Evolutionary conservation across 768 basidiomycete species (phyloP), one percentile per base, ranked within the genome.

Genomic region (Pisolithus albus): DNA sequence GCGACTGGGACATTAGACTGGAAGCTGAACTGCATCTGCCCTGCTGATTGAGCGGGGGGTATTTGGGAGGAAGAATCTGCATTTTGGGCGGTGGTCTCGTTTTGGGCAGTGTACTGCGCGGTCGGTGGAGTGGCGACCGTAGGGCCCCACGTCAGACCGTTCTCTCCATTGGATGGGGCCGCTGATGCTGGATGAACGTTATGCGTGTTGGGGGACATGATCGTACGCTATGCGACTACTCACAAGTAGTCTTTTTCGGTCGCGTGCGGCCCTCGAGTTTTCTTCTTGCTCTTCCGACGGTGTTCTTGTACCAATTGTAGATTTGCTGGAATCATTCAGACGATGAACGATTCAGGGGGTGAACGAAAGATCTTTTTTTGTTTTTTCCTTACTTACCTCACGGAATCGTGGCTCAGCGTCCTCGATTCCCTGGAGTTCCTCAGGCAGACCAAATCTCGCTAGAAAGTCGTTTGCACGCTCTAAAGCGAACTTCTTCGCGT

Each of bases 301-400:
- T 82, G 63, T 84, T 84, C 68, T 84, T 84, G 68, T 81, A 84
- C 82, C 82, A 84, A 58, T 83, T 83, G 70, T 84, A 84, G 52
- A 84, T 81, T 77, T 82, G 81, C 81, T 83, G 47, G 45, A 47
- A 18, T 45, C 24, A 45, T 30, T 30, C 28, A 51, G 38, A 47
- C 37, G 34, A 36, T 28, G 34, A 41, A 1, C 41, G 26, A 26
- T 26, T 21, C 53, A 43, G 28, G 38, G 43, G 47, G 26, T 45
- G 30, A 62, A 6, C 2, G 8, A 10, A 10, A 9, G 30, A 30
- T 13, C 28, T 30, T 15, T 24, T 19, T 41, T 30, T 15, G 18
- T 19, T 41, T 23, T 23, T 23, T 23, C 4, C 21, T 18, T 16
- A 9, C 68, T 37, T 59, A 79, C 82, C 77, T 84, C 82, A 57